phyloP scores from a whole-genome alignment of 768 basidiomycete genomes.

The Pleurotus platypus region DNA sequence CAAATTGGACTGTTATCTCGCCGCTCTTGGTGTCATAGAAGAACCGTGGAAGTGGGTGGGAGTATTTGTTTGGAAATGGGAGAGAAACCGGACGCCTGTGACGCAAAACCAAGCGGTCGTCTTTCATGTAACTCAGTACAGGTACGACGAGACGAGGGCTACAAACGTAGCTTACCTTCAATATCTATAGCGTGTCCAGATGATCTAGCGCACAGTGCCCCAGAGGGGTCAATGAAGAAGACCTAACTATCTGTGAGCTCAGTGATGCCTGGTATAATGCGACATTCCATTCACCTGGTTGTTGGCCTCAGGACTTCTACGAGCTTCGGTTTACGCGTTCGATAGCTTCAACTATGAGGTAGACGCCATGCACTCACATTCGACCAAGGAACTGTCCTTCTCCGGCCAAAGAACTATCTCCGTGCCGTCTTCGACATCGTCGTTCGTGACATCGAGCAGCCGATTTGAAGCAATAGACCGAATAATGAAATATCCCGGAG shows the following conservation, averaged over 20 bases:
- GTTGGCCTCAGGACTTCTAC: conserved; percentile 59
- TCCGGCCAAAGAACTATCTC: conserved; percentile 66
- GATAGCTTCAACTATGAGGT: neutral
- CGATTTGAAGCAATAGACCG: conserved; percentile 50
- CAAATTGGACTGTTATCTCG: conserved; percentile 59
- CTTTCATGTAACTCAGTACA: conserved; percentile 28
- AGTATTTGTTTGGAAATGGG: conserved; percentile 76
- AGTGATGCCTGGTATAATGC: neutral
- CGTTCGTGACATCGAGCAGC: conserved; percentile 53
- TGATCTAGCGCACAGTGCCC: conserved; percentile 72
- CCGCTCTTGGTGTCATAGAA: conserved; percentile 49
- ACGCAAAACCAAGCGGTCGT: conserved; percentile 64
- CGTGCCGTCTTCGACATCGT: conserved; percentile 56
- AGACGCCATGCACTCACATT: conserved; percentile 43
- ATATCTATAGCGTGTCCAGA: conserved; percentile 83
- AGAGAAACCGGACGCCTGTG: conserved; percentile 73
- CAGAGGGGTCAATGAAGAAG: conserved; percentile 79
- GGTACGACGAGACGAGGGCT: neutral
- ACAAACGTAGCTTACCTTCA: conserved; percentile 46
- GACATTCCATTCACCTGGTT: conserved; percentile 55
- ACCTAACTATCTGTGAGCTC: conserved; percentile 41
- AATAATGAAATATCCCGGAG: conserved; percentile 61
- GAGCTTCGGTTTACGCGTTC: conserved; percentile 40
- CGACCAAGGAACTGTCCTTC: conserved; percentile 75
- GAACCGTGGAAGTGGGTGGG: conserved; percentile 75